These are phyloP conservation scores for Catunica adiposa DNA, from an alignment of 2,329 filamentous ascomycete genomes.

Conservation along the genomic window DNA sequence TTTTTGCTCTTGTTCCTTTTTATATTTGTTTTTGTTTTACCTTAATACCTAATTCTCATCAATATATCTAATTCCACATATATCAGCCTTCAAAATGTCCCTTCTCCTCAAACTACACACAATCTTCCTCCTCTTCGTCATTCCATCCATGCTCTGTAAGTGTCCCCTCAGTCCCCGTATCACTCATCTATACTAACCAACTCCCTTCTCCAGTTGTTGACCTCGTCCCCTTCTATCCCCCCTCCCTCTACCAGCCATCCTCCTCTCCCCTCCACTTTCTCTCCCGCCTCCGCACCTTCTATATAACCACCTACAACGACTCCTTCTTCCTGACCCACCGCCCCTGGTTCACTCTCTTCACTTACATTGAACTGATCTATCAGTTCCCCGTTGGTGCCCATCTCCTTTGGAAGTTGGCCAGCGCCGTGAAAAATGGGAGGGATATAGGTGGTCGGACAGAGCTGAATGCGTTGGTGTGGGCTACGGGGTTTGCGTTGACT, in stretches of 20 bases:
- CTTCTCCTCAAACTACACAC: constrained; percentile 1
- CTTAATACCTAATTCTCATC: no score
- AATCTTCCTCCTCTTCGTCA: constrained; percentile 6
- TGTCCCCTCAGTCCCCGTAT: background rate
- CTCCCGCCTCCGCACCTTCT: constrained; percentile 28
- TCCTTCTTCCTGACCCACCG: constrained; percentile 28
- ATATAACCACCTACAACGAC: constrained; percentile 34
- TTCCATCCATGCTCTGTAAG: constrained; percentile 16
- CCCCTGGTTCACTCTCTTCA: constrained; percentile 35
- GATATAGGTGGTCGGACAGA: constrained; percentile 24
- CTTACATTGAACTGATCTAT: constrained; percentile 33
- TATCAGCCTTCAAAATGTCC: no score
- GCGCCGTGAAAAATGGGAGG: constrained; percentile 12
- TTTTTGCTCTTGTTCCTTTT: no score
- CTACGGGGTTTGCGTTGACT: constrained; percentile 34
- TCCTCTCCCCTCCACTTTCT: constrained; percentile 33
- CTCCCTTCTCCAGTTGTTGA: constrained; percentile 30
- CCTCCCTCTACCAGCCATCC: constrained; percentile 26
- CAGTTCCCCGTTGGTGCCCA: constrained; percentile 35
- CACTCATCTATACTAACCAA: background rate
- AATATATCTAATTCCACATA: no score
- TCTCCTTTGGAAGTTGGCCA: constrained; percentile 27
- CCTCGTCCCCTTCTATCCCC: constrained; percentile 36
- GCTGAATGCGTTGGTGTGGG: constrained; percentile 35
- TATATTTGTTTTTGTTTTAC: no score